These are phyloP conservation scores for Dentipellis fragilis DNA, from an alignment of 768 basidiomycete species.

Conservation along the genomic window DNA sequence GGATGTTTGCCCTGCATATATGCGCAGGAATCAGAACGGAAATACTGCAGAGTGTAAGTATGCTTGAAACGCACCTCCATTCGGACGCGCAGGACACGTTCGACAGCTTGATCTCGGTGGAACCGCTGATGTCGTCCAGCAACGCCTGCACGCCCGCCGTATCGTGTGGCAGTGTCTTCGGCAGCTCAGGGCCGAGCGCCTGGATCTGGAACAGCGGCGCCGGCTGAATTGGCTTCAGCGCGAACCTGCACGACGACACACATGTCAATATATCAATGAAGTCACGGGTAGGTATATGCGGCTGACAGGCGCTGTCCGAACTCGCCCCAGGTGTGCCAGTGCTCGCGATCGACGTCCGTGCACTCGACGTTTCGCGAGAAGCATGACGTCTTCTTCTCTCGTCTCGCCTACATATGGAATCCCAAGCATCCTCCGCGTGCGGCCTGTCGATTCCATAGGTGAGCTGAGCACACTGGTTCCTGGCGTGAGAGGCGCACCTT, in stretches of 20 bases:
- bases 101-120: slow-evolving; percentile 4
- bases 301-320: slow-evolving; percentile 5
- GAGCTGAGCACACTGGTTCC: not conserved
- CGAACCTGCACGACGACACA: not conserved
- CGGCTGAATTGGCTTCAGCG: slow-evolving; percentile 6
- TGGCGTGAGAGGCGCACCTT: slow-evolving; percentile 12
- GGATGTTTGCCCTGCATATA: slow-evolving; percentile 31
- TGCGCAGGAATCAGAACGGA: no score
- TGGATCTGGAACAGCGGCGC: slow-evolving; percentile 9
- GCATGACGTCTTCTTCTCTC: slow-evolving; percentile 14
- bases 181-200: slow-evolving; percentile 6
- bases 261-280: not conserved
- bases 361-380: slow-evolving; percentile 30
- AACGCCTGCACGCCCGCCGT: slow-evolving; percentile 4
- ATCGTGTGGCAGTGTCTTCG: not conserved
- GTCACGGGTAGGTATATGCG: not conserved
- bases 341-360: slow-evolving; percentile 20
- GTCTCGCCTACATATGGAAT: slow-evolving; percentile 34
- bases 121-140: slow-evolving; percentile 2
- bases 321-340: slow-evolving; percentile 16
- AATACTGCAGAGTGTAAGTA: no score
- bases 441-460: slow-evolving; percentile 16
- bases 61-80: not conserved
- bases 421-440: slow-evolving; percentile 29
- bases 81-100: slow-evolving; percentile 7